A percentile compares a stretch with the other conserved stretches of the same genome.
Conservation (phyloP, 2,329 filamentous ascomycete genomes). For the Pseudocercospora pini-densiflorae region DNA sequence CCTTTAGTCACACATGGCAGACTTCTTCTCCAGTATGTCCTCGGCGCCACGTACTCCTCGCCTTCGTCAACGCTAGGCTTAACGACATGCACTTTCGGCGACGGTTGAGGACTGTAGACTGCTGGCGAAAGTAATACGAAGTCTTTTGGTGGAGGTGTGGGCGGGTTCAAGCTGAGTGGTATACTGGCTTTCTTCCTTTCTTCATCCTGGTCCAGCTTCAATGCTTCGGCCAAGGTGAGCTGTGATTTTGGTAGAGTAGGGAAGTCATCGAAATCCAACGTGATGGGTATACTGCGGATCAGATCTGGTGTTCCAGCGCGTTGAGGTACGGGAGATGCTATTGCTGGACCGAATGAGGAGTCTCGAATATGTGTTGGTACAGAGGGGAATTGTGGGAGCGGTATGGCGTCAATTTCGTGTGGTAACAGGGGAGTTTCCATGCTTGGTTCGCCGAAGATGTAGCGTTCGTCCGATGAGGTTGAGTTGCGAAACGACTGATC, state of each 20-base stretch:
- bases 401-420: neutral
- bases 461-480: neutral
- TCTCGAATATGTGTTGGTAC: neutral
- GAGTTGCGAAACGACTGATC: neutral
- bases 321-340: neutral
- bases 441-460: constrained; percentile 4
- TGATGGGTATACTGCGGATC: neutral
- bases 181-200: neutral
- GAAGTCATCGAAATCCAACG: neutral
- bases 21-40: constrained; percentile 20
- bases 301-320: neutral
- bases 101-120: neutral
- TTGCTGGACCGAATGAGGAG: neutral
- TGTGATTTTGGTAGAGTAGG: neutral
- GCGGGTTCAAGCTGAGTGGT: neutral
- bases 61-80: constrained; percentile 6
- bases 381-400: neutral
- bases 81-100: neutral
- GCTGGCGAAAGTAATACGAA: neutral
- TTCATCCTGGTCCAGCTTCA: neutral
- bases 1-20: constrained; percentile 9
- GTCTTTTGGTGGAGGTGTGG: neutral
- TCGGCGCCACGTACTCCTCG: constrained; percentile 17
- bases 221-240: neutral
- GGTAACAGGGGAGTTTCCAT: neutral